phyloP scores from a whole-genome alignment of 2,329 filamentous ascomycete species.

The Colletotrichum sp. region DNA sequence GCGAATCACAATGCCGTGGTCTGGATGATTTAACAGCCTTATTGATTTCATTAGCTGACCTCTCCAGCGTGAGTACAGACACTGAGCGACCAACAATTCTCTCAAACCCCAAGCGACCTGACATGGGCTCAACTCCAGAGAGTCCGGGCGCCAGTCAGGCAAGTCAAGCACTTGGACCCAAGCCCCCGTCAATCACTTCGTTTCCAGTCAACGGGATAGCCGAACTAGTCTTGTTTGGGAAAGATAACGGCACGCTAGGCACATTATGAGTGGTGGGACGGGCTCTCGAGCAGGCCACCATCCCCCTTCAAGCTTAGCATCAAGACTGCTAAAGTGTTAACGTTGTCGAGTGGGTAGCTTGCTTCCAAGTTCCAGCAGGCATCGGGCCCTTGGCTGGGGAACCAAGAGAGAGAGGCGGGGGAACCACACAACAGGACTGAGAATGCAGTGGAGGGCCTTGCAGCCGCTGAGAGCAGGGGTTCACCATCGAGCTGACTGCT shows the following conservation, averaged over 20 bases:
- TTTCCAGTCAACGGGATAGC: not conserved
- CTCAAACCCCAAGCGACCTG: not conserved
- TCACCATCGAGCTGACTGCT: not conserved
- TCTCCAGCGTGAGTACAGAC: not conserved
- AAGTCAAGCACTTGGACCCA: constrained; percentile 2
- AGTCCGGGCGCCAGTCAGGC: constrained; percentile 3
- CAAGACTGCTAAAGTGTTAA: not conserved
- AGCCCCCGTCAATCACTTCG: not conserved
- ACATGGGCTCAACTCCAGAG: not conserved
- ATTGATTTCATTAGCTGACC: not conserved
- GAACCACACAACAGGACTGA: not conserved
- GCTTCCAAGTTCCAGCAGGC: not conserved
- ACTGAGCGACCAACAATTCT: not conserved
- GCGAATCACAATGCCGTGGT: not conserved
- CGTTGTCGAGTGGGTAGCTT: not conserved
- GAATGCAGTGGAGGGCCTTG: not conserved
- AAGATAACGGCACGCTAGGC: not conserved
- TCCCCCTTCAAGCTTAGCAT: not conserved
- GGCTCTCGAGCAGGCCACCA: not conserved
- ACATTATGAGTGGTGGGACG: not conserved
- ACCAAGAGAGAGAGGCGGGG: not conserved
- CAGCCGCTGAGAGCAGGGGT: not conserved
- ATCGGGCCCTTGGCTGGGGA: not conserved
- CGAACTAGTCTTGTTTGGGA: not conserved
- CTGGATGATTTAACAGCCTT: not conserved